Percentiles rank a stretch among this genome's conserved stretches.
Evolutionary conservation across 495 filamentous ascomycete genomes (phyloP).

Genomic region (Acidomyces sp.): DNA sequence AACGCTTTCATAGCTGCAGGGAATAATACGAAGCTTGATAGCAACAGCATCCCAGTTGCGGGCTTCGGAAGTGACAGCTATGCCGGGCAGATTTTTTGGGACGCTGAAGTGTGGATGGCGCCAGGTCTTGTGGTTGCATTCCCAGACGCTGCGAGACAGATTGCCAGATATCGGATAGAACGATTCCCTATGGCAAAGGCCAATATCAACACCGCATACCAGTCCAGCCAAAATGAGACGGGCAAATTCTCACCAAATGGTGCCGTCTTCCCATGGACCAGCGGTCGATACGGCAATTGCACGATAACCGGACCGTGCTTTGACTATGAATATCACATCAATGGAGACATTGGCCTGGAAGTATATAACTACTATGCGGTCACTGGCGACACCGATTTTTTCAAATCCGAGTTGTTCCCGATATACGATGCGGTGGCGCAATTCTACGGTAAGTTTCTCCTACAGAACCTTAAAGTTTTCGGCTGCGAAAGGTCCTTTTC

Average conservation of each 20-base stretch:
- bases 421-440: slow-evolving; percentile 47
- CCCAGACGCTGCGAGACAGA: slow-evolving; percentile 42
- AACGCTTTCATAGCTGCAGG: slow-evolving; percentile 31
- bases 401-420: slow-evolving; percentile 41
- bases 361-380: slow-evolving; percentile 48
- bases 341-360: slow-evolving; percentile 58
- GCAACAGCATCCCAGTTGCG: slow-evolving; percentile 47
- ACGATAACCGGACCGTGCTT: slow-evolving; percentile 54
- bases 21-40: slow-evolving; percentile 31
- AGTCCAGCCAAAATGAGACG: slow-evolving; percentile 36
- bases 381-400: slow-evolving; percentile 44
- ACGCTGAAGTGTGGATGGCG: slow-evolving; percentile 54
- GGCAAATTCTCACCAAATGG: slow-evolving; percentile 37
- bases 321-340: slow-evolving; percentile 55
- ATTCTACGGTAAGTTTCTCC: slow-evolving; percentile 42
- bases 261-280: slow-evolving; percentile 51
- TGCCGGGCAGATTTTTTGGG: slow-evolving; percentile 46
- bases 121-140: slow-evolving; percentile 47
- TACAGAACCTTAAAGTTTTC: too few relatives aligned
- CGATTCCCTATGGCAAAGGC: slow-evolving; percentile 39
- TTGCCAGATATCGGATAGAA: slow-evolving; percentile 45
- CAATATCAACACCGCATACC: slow-evolving; percentile 25
- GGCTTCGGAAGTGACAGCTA: slow-evolving; percentile 51
- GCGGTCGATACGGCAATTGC: slow-evolving; percentile 51
- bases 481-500: too few relatives aligned